Evolutionary conservation across 2,329 filamentous ascomycete species (phyloP), one percentile per base, ranked within the genome.

Genomic region (Ascochyta viciae-villosae): DNA sequence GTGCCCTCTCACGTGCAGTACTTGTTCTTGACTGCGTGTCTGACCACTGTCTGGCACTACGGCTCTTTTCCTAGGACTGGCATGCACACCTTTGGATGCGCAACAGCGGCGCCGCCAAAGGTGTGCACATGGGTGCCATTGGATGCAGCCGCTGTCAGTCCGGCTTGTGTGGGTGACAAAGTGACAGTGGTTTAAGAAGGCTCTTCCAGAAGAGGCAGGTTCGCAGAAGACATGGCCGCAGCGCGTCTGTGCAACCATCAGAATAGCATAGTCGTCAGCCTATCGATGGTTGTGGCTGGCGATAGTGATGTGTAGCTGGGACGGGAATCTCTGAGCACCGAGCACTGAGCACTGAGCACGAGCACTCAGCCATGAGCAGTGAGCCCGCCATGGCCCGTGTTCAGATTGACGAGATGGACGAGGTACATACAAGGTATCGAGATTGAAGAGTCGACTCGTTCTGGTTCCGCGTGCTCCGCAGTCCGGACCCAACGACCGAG

Each of bases 151-250:
- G 19, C 39, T 38, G 39, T 44, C 39, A 26, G 44, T 22, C 7
- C 13, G 23, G 35, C 24, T 27, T 29, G 22, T 4, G 24, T 24
- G n/a, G 15, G 19, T 19, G 19, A 19, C 19, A 19, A 19, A 19
- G 19, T 29, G 29, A 43, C 40, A 40, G 9, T 31, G 6, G 26
- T 31, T 43, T 10, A 9, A 19, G 23, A 19, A 23, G 26, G 6
- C 29, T 6, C 24, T 16, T 27, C 43, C 43, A 23, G 23, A 53
- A 39, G 24, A 43, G 51, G 44, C 51, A 54, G 44, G 19, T 16
- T 33, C n/a, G 19, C 31, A 38, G 50, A 53, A 37, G 31, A 34
- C 44, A 48, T 48, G 44, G 39, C 33, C 24, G 51, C 51, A 48
- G 50, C 44, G 44, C 39, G 19, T 19, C n/a, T 27, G 39, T 54